These are phyloP conservation scores for Ambispora gerdemannii DNA, from an alignment of 192 early-diverging fungal genomes.

Conservation along the genomic window DNA sequence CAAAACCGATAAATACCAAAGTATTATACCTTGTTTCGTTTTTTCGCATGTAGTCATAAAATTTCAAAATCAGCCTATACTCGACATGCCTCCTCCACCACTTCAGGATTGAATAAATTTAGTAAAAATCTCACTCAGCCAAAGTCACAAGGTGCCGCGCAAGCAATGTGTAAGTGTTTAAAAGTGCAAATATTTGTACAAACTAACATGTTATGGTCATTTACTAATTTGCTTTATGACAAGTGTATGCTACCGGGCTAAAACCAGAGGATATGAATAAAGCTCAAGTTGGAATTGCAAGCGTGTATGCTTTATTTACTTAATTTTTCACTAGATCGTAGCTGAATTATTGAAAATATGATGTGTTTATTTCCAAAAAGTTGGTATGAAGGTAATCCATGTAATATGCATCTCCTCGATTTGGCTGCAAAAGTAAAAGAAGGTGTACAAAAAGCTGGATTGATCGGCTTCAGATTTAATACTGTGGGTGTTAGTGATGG, in stretches of 20 bases:
- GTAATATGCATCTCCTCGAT: constrained; percentile 98
- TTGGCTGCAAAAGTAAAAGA: constrained; percentile 86
- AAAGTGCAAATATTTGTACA: neutral
- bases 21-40: neutral
- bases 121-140: constrained; percentile 88
- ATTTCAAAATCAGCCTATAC: constrained; percentile 23
- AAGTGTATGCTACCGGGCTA: constrained; percentile 94
- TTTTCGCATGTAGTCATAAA: constrained; percentile 15
- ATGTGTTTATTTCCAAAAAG: constrained; percentile 35
- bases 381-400: constrained; percentile 99
- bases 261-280: constrained; percentile 75
- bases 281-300: constrained; percentile 94
- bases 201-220: neutral
- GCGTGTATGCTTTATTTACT: constrained; percentile 64
- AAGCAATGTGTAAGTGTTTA: constrained; percentile 85
- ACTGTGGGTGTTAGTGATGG: constrained; percentile 97
- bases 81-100: constrained; percentile 34
- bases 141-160: constrained; percentile 91
- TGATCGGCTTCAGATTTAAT: constrained; percentile 97
- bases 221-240: neutral
- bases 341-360: neutral
- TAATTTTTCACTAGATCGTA: constrained; percentile 4
- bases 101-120: constrained; percentile 70
- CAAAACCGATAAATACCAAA: neutral
- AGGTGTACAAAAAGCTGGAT: constrained; percentile 82